Base-by-base conservation (phyloP, 2,329 filamentous ascomycete species). In the Penicillium oxalicum region DNA sequence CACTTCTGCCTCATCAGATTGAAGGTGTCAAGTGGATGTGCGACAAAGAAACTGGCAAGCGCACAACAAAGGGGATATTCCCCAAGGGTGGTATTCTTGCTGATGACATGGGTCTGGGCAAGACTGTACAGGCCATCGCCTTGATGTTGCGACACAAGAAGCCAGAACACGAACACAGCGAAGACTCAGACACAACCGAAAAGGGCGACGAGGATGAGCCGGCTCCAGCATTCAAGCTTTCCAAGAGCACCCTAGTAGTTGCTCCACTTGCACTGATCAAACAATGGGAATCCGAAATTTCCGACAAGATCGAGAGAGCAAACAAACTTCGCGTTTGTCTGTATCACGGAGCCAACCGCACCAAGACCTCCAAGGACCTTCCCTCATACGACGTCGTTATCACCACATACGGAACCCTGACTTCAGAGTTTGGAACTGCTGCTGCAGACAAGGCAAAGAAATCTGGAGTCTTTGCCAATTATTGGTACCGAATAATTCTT, bases 1-100 rank as follows among this genome's bases (percentile, higher is more conserved):
- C 87, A 61, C 77, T 98, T 2, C 77, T 98, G 0, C 91, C 91
- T 4, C 93, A 98, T 70, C 93, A 98, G 69, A 83, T 96, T 11
- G 88, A 95, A 48, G 93, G 93, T 60, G 86, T 97, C 1, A 82
- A 85, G 48, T 98, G 93, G 91, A 95, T 98, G 89, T 85, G 81
- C 48, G 87, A 91, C 50, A 89, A 94, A 61, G 93, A 98, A 70
- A 83, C 89, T 9, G 91, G 91, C 2, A 83, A 83, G 13, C 83
- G 87, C 52, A 95, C 93, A 72, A 86, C 85, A 59, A 88, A 87
- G 50, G 81, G 79, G 4, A 76, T 82, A 1, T 79, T 94, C 8
- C 90, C 91, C 28, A 93, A 94, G 60, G 93, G 93, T 33, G 93
- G 93, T 13, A 95, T 98, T 54, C 78, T 98, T 33, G 93, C 93